These are phyloP conservation scores for Viola odorata DNA, from an alignment of 345 rosid genomes.

Conservation along the genomic window DNA sequence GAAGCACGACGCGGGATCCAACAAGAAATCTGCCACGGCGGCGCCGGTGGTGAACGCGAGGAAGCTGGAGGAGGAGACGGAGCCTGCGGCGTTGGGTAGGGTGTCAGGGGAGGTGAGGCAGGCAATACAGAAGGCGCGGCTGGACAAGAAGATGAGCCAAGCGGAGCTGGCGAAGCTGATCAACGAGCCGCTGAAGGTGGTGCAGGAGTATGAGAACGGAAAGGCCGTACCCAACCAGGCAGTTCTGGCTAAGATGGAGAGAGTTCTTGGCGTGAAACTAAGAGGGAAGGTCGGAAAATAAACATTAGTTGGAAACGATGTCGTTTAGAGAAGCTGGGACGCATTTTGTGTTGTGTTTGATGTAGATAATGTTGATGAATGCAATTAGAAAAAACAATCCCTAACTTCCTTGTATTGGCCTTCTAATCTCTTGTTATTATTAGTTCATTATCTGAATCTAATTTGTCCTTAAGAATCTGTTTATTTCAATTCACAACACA, in stretches of 20 bases:
- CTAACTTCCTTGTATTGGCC: neutral
- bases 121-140: slow-evolving; percentile 57
- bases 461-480: too few species aligned
- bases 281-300: slow-evolving; percentile 45
- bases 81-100: slow-evolving; percentile 52
- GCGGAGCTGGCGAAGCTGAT: slow-evolving; percentile 70
- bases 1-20: slow-evolving; percentile 61
- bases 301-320: neutral
- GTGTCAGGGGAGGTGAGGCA: slow-evolving; percentile 61
- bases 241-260: slow-evolving; percentile 78
- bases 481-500: too few species aligned
- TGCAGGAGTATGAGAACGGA: slow-evolving; percentile 84
- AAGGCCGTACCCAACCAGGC: slow-evolving; percentile 76
- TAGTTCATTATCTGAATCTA: too few species aligned
- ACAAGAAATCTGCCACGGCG: slow-evolving; percentile 47
- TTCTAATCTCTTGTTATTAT: too few species aligned
- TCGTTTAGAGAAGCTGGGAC: neutral
- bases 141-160: slow-evolving; percentile 80
- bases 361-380: neutral
- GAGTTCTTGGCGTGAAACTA: slow-evolving; percentile 63
- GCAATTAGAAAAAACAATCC: neutral
- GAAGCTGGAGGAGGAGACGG: slow-evolving; percentile 63
- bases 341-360: neutral
- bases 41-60: slow-evolving; percentile 39
- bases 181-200: slow-evolving; percentile 69